phyloP scores from a whole-genome alignment of 768 basidiomycete species.

The Scleroderma bovista region DNA sequence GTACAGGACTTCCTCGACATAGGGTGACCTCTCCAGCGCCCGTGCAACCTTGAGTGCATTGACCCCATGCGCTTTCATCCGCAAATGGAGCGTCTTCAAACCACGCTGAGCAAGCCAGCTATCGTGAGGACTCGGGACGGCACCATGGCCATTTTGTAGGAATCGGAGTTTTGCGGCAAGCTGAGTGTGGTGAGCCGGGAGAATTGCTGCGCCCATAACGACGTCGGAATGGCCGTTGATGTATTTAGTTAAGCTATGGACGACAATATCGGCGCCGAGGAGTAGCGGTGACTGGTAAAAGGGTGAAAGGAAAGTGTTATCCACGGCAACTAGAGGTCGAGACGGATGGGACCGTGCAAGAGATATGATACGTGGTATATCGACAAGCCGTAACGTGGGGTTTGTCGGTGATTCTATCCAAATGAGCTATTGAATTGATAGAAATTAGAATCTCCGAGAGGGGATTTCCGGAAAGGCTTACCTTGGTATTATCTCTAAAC shows the following conservation, averaged over 20 bases:
- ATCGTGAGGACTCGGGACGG: slow-evolving; percentile 82
- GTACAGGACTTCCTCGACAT: slow-evolving; percentile 81
- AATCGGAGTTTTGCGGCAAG: slow-evolving; percentile 64
- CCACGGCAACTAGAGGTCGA: slow-evolving; percentile 77
- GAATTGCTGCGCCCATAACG: slow-evolving; percentile 79
- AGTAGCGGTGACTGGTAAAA: slow-evolving; percentile 87
- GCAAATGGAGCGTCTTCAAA: slow-evolving; percentile 83
- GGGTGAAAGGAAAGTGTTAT: slow-evolving; percentile 93
- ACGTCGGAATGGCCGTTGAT: slow-evolving; percentile 93
- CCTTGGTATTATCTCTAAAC: slow-evolving; percentile 77
- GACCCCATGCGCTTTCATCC: slow-evolving; percentile 81
- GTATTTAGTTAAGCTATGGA: slow-evolving; percentile 87
- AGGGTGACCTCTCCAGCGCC: slow-evolving; percentile 45
- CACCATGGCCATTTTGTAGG: slow-evolving; percentile 86
- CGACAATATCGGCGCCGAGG: slow-evolving; percentile 77
- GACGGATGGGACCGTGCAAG: slow-evolving; percentile 61
- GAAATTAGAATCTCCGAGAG: neutral
- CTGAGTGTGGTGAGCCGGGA: slow-evolving; percentile 48
- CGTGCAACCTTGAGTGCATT: slow-evolving; percentile 77
- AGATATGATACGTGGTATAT: slow-evolving; percentile 64
- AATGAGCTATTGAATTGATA: slow-evolving; percentile 50
- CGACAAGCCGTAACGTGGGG: slow-evolving; percentile 84
- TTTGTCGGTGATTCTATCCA: slow-evolving; percentile 98
- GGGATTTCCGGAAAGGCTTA: slow-evolving; percentile 26
- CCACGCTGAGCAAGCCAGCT: slow-evolving; percentile 88